Conservation (phyloP, 495 filamentous ascomycete species). For the Venustampulla echinocandica region DNA sequence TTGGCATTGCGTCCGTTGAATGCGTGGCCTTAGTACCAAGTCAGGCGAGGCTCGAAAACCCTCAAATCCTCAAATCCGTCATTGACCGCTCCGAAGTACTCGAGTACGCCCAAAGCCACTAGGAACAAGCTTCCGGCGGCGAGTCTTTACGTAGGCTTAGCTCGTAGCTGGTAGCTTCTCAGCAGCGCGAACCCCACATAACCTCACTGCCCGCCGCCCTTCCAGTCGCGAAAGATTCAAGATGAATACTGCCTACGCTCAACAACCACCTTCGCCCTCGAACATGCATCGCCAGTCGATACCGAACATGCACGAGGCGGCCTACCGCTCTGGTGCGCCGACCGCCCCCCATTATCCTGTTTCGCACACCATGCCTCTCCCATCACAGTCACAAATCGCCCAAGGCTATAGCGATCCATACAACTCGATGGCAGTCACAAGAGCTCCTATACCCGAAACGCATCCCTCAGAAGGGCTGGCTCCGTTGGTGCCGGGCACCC, state of each 20-base stretch:
- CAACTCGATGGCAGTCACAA: conserved; percentile 4
- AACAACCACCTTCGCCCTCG: neutral
- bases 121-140: conserved; percentile 4
- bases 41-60: neutral
- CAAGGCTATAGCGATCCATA: conserved; percentile 8
- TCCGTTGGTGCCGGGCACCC: conserved; percentile 3
- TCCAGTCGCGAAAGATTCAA: neutral
- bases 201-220: neutral
- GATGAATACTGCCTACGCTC: conserved; percentile 3
- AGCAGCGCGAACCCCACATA: neutral
- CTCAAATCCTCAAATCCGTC: neutral
- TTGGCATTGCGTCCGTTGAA: too few relatives aligned
- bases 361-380: conserved; percentile 4
- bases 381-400: conserved; percentile 5
- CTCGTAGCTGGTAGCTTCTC: neutral
- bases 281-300: conserved; percentile 4
- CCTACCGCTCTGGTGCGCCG: conserved; percentile 1
- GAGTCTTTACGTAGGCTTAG: neutral
- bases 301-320: neutral
- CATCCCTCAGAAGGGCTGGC: conserved; percentile 8
- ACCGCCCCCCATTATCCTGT: conserved; percentile 5
- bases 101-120: too few relatives aligned
- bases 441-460: conserved; percentile 10
- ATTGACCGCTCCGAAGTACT: neutral
- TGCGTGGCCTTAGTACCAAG: too few relatives aligned